Conservation (phyloP, 129 eudicot species). For the Chrysanthemum seticuspe region DNA sequence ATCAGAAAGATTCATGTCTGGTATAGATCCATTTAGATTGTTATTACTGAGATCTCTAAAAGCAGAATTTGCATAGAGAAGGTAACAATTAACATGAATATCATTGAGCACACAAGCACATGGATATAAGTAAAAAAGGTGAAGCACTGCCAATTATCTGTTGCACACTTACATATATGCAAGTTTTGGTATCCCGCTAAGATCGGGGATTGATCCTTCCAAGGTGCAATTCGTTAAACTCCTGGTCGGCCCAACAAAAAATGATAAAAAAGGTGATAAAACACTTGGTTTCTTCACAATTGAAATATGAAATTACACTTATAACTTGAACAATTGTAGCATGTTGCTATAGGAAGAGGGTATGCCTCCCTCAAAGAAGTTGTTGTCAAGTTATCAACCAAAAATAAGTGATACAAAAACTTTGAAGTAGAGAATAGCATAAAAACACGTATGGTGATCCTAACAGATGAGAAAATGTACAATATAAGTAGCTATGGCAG, state of each 20-base stretch:
- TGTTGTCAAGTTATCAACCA: slow-evolving; percentile 78
- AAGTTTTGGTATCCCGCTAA: slow-evolving; percentile 60
- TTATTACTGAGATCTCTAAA: slow-evolving; percentile 68
- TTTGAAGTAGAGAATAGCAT: slow-evolving; percentile 1
- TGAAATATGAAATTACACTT: slow-evolving; percentile 37
- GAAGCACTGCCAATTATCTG: background rate
- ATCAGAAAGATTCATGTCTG: slow-evolving; percentile 44
- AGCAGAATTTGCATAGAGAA: slow-evolving; percentile 15
- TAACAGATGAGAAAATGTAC: slow-evolving; percentile 42
- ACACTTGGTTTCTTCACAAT: background rate
- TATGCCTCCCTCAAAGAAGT: slow-evolving; percentile 63
- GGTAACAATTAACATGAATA: slow-evolving; percentile 5
- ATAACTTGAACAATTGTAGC: slow-evolving; percentile 65
- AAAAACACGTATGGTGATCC: slow-evolving; percentile 1
- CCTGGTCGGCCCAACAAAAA: slow-evolving; percentile 45
- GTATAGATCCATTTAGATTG: slow-evolving; percentile 67
- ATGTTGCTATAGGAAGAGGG: slow-evolving; percentile 75
- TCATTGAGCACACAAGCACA: background rate
- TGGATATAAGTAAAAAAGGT: background rate
- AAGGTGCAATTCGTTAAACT: slow-evolving; percentile 85
- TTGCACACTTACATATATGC: slow-evolving; percentile 61
- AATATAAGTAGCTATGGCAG: slow-evolving; percentile 62
- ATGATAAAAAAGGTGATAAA: background rate
- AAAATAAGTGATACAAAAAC: background rate
- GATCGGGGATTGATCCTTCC: slow-evolving; percentile 76